Evolutionary conservation across 768 basidiomycete genomes (phyloP).

Genomic region (Sporobolomyces roseus): DNA sequence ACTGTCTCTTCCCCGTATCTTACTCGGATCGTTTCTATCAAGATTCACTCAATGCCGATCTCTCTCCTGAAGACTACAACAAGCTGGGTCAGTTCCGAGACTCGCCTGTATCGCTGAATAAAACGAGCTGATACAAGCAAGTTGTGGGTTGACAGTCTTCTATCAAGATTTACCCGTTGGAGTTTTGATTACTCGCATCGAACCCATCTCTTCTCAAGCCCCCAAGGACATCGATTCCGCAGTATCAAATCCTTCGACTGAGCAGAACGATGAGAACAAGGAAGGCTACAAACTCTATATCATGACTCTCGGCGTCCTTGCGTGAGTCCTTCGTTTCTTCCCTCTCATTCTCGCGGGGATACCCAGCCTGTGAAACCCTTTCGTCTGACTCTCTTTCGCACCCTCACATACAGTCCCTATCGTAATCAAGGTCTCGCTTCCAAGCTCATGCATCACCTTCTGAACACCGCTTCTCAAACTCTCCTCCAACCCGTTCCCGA

Average conservation of each 20-base stretch:
- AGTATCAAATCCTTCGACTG: slow-evolving; percentile 46
- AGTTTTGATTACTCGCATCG: slow-evolving; percentile 77
- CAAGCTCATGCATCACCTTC: slow-evolving; percentile 63
- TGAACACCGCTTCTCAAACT: slow-evolving; percentile 47
- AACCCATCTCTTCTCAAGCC: slow-evolving; percentile 50
- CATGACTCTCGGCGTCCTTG: slow-evolving; percentile 88
- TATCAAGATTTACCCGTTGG: slow-evolving; percentile 91
- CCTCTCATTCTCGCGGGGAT: too few species aligned
- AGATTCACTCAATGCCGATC: slow-evolving; percentile 58
- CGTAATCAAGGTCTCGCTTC: slow-evolving; percentile 73
- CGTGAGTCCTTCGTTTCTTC: slow-evolving; percentile 52
- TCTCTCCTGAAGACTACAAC: slow-evolving; percentile 73
- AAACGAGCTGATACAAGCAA: too few species aligned
- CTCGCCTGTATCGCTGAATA: too few species aligned
- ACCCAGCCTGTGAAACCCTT: too few species aligned
- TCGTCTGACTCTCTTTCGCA: too few species aligned
- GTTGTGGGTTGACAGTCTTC: too few species aligned
- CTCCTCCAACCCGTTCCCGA: background rate
- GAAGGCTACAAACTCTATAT: slow-evolving; percentile 58
- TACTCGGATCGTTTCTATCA: slow-evolving; percentile 85
- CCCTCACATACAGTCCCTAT: slow-evolving; percentile 63
- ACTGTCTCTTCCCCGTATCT: slow-evolving; percentile 76
- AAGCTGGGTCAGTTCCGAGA: too few species aligned
- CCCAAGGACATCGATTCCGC: slow-evolving; percentile 48
- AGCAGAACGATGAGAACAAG: background rate